phyloP scores from a whole-genome alignment of 176 grass and related monocot species.

The Chloris gayana region DNA sequence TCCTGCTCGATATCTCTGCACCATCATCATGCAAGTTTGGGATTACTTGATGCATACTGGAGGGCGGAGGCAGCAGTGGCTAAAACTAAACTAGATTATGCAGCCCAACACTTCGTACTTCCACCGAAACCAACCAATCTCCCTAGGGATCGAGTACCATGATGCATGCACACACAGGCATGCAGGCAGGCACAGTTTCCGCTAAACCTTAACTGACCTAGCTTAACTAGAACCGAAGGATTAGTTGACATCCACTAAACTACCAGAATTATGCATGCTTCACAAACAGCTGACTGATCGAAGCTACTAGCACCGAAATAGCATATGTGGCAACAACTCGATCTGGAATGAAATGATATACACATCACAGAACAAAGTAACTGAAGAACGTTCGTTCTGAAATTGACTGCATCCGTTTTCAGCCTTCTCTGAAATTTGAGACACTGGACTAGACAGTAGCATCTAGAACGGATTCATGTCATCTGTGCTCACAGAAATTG shows the following conservation, averaged over 20 bases:
- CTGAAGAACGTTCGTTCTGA: too few species aligned
- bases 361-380: too few species aligned
- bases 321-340: neutral
- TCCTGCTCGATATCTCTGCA: neutral
- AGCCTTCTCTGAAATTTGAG: neutral
- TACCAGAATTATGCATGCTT: slow-evolving; percentile 19
- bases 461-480: too few species aligned
- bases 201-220: slow-evolving; percentile 39
- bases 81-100: slow-evolving; percentile 32
- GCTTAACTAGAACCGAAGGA: slow-evolving; percentile 56
- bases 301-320: neutral
- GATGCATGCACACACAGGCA: slow-evolving; percentile 41
- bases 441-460: too few species aligned
- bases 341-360: too few species aligned
- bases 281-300: neutral
- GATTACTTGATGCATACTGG: slow-evolving; percentile 16
- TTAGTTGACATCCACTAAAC: slow-evolving; percentile 56
- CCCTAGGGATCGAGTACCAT: slow-evolving; percentile 42
- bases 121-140: slow-evolving; percentile 46
- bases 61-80: slow-evolving; percentile 9
- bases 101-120: slow-evolving; percentile 35
- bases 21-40: neutral
- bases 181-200: slow-evolving; percentile 50
- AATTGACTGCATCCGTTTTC: neutral
- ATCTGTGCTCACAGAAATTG: neutral